Conservation (phyloP, 345 rosid species). For the Arabis alpina region DNA sequence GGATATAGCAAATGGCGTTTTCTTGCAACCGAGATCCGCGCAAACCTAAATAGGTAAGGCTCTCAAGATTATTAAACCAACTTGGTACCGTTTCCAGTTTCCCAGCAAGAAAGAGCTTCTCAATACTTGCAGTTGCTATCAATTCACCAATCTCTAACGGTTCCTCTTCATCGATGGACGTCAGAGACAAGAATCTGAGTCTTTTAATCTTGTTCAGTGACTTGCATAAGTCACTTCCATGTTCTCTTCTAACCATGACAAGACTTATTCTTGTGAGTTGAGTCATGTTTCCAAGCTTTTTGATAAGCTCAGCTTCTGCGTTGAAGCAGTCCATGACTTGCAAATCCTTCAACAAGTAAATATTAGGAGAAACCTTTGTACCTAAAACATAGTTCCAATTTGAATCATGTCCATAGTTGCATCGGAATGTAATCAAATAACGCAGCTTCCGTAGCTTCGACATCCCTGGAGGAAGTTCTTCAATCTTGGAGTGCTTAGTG, state of each 20-base stretch:
- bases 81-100: conserved; percentile 44
- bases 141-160: conserved; percentile 35
- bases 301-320: conserved; percentile 27
- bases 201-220: conserved; percentile 36
- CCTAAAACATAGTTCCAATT: conserved; percentile 36
- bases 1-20: conserved; percentile 29
- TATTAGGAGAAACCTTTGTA: conserved; percentile 15
- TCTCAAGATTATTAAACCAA: conserved; percentile 48
- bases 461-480: conserved; percentile 44
- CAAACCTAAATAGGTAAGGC: conserved; percentile 26
- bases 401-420: background rate
- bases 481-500: conserved; percentile 30
- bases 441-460: conserved; percentile 40
- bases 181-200: conserved; percentile 40
- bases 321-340: conserved; percentile 41
- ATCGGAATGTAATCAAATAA: conserved; percentile 27
- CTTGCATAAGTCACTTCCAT: conserved; percentile 43
- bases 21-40: conserved; percentile 41
- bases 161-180: conserved; percentile 25
- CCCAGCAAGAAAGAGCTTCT: conserved; percentile 41
- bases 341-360: conserved; percentile 41
- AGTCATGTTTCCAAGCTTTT: conserved; percentile 40
- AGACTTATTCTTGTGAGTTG: conserved; percentile 43
- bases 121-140: conserved; percentile 34
- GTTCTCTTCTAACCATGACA: conserved; percentile 26